Base-by-base conservation (phyloP, 352 stramenopile genomes). In the Phytophthora ohioensis region DNA sequence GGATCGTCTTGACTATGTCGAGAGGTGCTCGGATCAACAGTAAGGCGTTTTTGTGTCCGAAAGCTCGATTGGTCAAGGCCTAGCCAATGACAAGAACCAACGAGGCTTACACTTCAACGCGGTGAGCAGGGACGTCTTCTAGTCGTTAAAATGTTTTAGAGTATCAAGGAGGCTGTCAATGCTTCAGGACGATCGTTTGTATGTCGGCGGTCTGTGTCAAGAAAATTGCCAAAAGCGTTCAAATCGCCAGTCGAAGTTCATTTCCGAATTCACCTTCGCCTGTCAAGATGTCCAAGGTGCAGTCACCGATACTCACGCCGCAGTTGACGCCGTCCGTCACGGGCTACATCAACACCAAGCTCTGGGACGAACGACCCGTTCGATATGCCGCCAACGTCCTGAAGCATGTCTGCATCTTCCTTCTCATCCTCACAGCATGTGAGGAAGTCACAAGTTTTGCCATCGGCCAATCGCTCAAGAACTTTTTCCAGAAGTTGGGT, bases 401-500 rank as follows among this genome's bases (percentile, higher is more conserved):
- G 51, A 76, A 87, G 55, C 46, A 71, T 31, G 84, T 91, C 38
- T 85, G 73, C 52, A 62, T 80, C 27, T 90, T 87, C 69, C 79
- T 90, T 51, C 59, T 91, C 11, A 55, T 87, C 31, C 76, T 89
- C 38, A 71, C 68, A 30, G 64, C 68, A 10, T 76, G 68, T 15
- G 61, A 76, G 71, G 81, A 91, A 55, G 71, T 91, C 38, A 80
- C 82, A 41, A 85, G 78, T 54, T 90, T 85, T 54, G 78, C 75
- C 36, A 84, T 90, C 73, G 73, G 77, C 48, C 79, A 87, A 57
- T 79, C 74, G 4, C 75, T 87, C 53, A 82, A 82, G 59, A 88
- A 90, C 68, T 90, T 89, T 42, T 87, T 90, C 73, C 59, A 81
- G 51, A 82, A 73, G 39, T 62, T 91, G 45, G 78, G 76, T 45